Evolutionary conservation across 1,284 basidiomycete species (phyloP).

Genomic region (Inonotus obliquus): DNA sequence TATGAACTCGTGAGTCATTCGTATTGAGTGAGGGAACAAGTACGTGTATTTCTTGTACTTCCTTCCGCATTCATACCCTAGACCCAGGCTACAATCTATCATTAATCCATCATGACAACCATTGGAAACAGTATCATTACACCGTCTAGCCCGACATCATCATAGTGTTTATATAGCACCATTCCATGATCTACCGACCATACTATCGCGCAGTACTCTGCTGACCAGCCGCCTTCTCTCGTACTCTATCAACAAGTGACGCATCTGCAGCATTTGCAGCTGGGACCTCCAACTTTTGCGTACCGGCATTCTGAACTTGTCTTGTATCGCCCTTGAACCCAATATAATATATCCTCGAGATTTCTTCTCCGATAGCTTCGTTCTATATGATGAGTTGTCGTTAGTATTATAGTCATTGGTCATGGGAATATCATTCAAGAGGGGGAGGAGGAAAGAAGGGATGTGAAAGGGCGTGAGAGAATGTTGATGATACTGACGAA

Average conservation of each 20-base stretch:
- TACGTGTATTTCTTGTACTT: no score
- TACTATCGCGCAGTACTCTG: constrained; percentile 49
- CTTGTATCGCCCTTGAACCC: constrained; percentile 76
- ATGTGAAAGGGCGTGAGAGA: background rate
- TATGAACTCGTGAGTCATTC: no score
- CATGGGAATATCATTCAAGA: no score
- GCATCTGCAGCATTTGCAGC: constrained; percentile 69
- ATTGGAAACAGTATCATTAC: background rate
- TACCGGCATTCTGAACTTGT: constrained; percentile 51
- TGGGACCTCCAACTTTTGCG: constrained; percentile 61
- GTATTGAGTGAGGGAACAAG: no score
- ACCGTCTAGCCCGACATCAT: background rate
- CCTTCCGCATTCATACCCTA: no score
- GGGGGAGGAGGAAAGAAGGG: background rate
- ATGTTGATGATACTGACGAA: constrained; percentile 51
- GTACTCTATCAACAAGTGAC: constrained; percentile 52
- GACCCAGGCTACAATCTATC: no score
- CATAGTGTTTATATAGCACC: background rate
- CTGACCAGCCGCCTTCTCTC: constrained; percentile 50
- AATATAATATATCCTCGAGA: constrained; percentile 65
- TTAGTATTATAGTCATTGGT: no score
- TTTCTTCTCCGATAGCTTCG: constrained; percentile 59
- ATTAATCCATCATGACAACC: background rate
- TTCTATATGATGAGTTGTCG: constrained; percentile 46
- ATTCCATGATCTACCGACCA: no score